Base-by-base conservation (phyloP, 352 stramenopile species). In the Aphanomyces stellatus region DNA sequence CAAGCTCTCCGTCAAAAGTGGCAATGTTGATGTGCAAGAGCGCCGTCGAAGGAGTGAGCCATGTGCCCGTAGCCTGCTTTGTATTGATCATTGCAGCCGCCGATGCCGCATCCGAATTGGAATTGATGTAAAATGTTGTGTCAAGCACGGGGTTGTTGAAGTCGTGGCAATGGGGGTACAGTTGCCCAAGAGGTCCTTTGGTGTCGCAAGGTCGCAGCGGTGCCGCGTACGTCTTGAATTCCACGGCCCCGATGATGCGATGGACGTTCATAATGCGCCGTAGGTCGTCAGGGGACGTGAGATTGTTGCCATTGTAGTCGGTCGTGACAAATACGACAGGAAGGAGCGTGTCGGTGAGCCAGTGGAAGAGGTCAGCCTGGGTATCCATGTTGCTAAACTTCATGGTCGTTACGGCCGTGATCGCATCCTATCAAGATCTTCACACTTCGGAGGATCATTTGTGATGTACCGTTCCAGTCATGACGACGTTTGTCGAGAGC, bases 81-180 rank as follows among this genome's bases (percentile, higher is more conserved):
- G 63, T 40, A 5, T 30, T 49, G 19, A 86, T 65, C n/a, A 68
- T 51, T 6, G 53, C 42, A 0, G 62, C 57, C 0, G 78, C 76
- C 4, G 71, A 67, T 3, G 67, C 77, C n/a, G 59, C 69, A 41
- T 77, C 77, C 19, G 71, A 78, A 61, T 80, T 76, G 33, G 82
- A 82, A 48, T 73, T 73, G 48, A 86, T 74, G 56, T 81, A 69
- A 37, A 62, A 35, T 11, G 69, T 15, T 19, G 30, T 71, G 41
- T 76, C 65, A 6, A 51, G 65, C 10, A 40, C 57, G 4, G 67
- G 72, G n/a, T 71, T 65, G 24, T 59, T 40, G 0, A 59, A 28
- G 31, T 86, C 74, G 69, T 78, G 81, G 75, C 78, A 86, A 30
- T 68, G 64, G 1, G 75, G 73, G 42, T 84, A 86, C 41, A 86